Base-by-base conservation (phyloP, 768 basidiomycete species). In the Boletus eberwhitei region DNA sequence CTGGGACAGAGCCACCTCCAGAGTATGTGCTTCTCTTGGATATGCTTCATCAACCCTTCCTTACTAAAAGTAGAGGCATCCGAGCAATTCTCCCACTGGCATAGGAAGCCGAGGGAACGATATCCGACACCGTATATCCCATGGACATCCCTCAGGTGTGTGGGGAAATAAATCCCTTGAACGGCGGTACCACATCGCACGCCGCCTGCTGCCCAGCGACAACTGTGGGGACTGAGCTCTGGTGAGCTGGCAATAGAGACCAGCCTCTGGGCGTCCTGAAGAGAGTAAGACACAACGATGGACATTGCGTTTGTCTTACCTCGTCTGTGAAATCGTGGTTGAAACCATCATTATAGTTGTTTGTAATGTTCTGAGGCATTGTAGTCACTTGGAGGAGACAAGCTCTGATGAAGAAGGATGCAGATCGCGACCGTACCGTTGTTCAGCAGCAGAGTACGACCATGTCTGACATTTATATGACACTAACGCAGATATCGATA, bases 321-420 rank as follows among this genome's bases (percentile, higher is more conserved):
- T 70, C 65, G 42, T 69, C 67, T 0, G 68, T 70, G 46, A 69
- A 69, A 43, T 68, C 51, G 17, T 65, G 68, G 37, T 70, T 70
- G 52, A 46, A 69, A 26, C 65, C 68, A 41, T 59, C 68, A 19
- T 57, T 39, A 34, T 54, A 45, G 55, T 5, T 11, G 32, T 46
- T 56, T n/a, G 57, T 19, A n/a, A 21, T 11, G 46, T 55, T 59
- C 50, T 54, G 64, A 40, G 66, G 34, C 65, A 70, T 70, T 29
- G 37, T 37, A 39, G 22, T 47, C 16, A 19, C 42, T 49, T 49
- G 40, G 26, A 44, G 8, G 21, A 29, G 38, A 31, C 12, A 19
- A 26, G 24, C 19, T 53, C n/a, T 38, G 16, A 26, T 14, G 16
- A 29, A 52, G 37, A 44, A 37, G 32, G n/a, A 21, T 16, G 17